Evolutionary conservation across 2,329 filamentous ascomycete species (phyloP), one percentile per base, ranked within the genome.

Genomic region (Aspergillus pseudoviridinutans): DNA sequence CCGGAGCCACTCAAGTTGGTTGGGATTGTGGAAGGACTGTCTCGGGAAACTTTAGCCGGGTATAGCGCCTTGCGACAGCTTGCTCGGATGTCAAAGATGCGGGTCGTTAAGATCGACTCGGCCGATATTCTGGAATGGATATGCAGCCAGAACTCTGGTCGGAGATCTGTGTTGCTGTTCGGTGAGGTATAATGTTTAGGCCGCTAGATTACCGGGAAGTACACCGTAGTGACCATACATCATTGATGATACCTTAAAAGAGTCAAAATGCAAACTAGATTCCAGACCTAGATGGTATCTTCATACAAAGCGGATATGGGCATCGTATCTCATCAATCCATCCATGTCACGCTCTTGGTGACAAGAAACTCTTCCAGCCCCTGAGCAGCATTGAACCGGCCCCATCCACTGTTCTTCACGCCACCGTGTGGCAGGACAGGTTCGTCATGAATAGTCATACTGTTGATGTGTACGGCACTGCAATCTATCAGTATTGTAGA

Each of bases 361-460:
- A 79, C 75, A 51, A 85, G 72, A 78, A 85, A 88, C 70, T 88
- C 85, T 4, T 81, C 77, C 56, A 88, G 63, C 0, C 84, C 85
- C 41, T 65, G 62, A 4, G 71, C 62, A 0, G 79, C 74, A 61
- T 84, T 83, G 62, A 87, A 87, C 5, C 85, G 70, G 0, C 84
- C 84, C 66, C 79, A 85, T 0, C 85, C 85, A 54, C 82, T 85
- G 4, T 77, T 71, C 74, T 88, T 88, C 51, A 79, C 78, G 12
- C 85, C 86, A 24, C 86, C 86, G 66, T 88, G 85, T 1, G 86
- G 85, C 60, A 88, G 69, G 0, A 73, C 75, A 4, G 80, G 71
- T 71, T 88, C 85, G 63, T 88, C 85, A 62, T 88, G 85, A 4
- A 88, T 76, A 0, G 80, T 85, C 80, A 86, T 86, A 54, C 77